Evolutionary conservation across 495 filamentous ascomycete genomes (phyloP).

Genomic region (Neurospora cerealis): DNA sequence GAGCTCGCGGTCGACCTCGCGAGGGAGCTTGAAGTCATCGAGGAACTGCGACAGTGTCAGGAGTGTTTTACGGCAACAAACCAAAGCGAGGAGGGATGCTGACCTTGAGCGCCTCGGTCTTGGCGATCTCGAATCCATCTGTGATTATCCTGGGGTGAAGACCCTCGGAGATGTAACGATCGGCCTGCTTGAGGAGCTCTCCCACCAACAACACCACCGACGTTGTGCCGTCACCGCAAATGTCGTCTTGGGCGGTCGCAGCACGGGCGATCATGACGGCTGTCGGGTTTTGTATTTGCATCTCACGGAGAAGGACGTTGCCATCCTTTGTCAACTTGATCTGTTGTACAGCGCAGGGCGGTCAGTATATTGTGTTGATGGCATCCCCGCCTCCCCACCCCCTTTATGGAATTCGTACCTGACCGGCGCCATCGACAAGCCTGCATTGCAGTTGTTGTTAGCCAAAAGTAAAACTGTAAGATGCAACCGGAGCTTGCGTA

Average conservation of each 20-base stretch:
- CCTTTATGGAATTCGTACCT: conserved; percentile 46
- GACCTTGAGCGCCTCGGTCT: conserved; percentile 85
- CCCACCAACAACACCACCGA: conserved; percentile 92
- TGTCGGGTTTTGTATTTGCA: conserved; percentile 89
- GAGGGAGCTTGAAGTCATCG: conserved; percentile 81
- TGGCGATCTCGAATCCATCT: conserved; percentile 95
- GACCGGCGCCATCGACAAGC: conserved; percentile 91
- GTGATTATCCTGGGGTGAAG: conserved; percentile 94
- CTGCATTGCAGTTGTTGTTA: conserved; percentile 34
- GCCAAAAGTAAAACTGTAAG: conserved; percentile 4
- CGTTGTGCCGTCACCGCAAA: conserved; percentile 95
- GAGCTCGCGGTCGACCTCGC: conserved; percentile 84
- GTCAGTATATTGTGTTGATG: not conserved
- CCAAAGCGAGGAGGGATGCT: not conserved
- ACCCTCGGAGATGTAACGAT: conserved; percentile 87
- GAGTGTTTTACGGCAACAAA: not conserved
- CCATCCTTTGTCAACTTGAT: conserved; percentile 99
- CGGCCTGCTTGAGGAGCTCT: conserved; percentile 94
- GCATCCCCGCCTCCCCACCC: conserved; percentile 2
- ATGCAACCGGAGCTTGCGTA: conserved; percentile 29
- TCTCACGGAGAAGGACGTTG: conserved; percentile 88
- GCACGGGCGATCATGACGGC: conserved; percentile 98
- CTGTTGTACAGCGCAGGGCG: conserved; percentile 30
- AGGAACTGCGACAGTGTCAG: conserved; percentile 58
- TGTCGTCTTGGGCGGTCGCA: conserved; percentile 96